phyloP scores from a whole-genome alignment of 2,329 filamentous ascomycete genomes.

The Neonectria sp. region DNA sequence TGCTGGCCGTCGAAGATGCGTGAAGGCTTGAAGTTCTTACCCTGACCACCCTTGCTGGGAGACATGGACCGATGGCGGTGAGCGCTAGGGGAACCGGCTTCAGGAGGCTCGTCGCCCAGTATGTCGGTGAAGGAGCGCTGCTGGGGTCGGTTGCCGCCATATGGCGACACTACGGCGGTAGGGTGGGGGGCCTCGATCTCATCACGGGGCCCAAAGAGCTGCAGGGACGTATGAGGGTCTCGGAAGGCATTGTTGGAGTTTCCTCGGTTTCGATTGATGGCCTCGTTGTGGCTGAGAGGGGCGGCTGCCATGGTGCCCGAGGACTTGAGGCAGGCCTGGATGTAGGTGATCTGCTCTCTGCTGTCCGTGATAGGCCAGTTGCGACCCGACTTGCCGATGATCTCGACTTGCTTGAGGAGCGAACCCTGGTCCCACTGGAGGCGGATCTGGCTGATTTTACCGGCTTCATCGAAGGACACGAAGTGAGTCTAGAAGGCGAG shows the following conservation, averaged over 20 bases:
- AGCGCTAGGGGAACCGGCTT: conserved; percentile 61
- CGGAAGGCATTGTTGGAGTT: conserved; percentile 69
- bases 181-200: conserved; percentile 67
- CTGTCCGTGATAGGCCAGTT: conserved; percentile 97
- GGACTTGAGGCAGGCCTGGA: conserved; percentile 72
- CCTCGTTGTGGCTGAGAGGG: conserved; percentile 54
- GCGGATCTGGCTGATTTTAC: conserved; percentile 89
- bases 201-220: conserved; percentile 81
- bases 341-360: conserved; percentile 85
- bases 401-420: conserved; percentile 91
- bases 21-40: conserved; percentile 74
- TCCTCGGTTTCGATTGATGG: conserved; percentile 62
- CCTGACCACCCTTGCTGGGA: conserved; percentile 65
- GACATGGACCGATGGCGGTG: conserved; percentile 67
- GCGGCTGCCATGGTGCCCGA: conserved; percentile 55
- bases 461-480: conserved; percentile 82
- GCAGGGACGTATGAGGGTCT: conserved; percentile 79
- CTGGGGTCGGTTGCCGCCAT: conserved; percentile 70
- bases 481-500: conserved; percentile 79
- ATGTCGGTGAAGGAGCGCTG: conserved; percentile 84
- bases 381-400: conserved; percentile 90
- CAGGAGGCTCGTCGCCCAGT: conserved; percentile 67
- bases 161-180: conserved; percentile 71
- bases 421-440: conserved; percentile 96
- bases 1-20: conserved; percentile 75